Base-by-base conservation (phyloP, 371 early-diverging fungal species). In the Funneliformis caledonium region DNA sequence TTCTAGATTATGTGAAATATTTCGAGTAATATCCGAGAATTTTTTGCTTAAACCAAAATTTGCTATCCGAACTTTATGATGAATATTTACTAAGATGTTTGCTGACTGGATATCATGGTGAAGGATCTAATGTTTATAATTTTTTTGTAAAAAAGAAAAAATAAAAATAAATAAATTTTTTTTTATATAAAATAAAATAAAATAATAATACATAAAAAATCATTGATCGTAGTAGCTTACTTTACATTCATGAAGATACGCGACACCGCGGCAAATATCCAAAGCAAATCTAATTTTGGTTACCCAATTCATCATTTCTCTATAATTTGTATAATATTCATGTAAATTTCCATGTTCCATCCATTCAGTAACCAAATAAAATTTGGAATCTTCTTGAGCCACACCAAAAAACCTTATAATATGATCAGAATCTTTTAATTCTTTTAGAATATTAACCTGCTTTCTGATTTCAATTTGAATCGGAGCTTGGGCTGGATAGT, bases 291-390 rank as follows among this genome's bases (percentile, higher is more conserved):
- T 11, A 22, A 61, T 45, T 76, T 47, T 48, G 14, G 7, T 31
- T 10, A 7, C 10, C 76, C 76, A 76, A 14, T 47, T 31, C 19
- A 12, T 1, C 7, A 10, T 43, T 16, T 50, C 64, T 26, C 2
- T n/a, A 43, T 5, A 22, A 4, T 56, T 37, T 0, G 1, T 6
- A 47, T 62, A 64, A 62, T 37, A 60, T 62, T 76, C 47, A 43
- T 5, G 43, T 37, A 76, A 64, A 37, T 14, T 42, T 8, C 62
- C 60, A 42, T 22, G 4, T 9, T 60, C 64, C 22, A 50, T 26
- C 76, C 76, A 76, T 62, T 62, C 76, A 9, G 75, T 75, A 11
- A 75, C 61, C 59, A 75, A 19, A 19, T 31, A 75, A 75, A 59
- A 26, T 50, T 22, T 43, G 1, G 26, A 14, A 6, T 50, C 31